These are phyloP conservation scores for Chytriomyces sp. DNA, from an alignment of 192 early-diverging fungal genomes.

Conservation along the genomic window DNA sequence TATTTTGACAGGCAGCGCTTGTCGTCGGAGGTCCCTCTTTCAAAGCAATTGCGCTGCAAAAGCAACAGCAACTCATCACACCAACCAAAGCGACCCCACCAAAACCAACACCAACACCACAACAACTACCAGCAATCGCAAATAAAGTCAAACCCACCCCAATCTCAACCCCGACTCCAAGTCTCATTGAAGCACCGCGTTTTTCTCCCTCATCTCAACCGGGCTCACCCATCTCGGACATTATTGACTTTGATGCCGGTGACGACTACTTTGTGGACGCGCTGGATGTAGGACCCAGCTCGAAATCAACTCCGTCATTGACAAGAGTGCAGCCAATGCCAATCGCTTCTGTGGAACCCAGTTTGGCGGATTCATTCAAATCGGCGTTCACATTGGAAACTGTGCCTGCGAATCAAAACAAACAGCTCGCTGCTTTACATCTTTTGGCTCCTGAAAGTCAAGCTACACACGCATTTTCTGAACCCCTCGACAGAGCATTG, in stretches of 20 bases:
- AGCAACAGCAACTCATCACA: not conserved
- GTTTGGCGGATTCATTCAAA: not conserved
- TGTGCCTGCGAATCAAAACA: not conserved
- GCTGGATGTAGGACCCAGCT: not conserved
- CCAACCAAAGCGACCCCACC: not conserved
- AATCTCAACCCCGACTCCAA: not conserved
- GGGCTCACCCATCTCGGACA: not conserved
- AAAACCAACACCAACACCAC: not conserved
- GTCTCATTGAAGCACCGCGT: not conserved
- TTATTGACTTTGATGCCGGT: not conserved
- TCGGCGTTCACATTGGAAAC: not conserved
- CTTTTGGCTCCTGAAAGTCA: too few relatives aligned
- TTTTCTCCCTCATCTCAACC: not conserved
- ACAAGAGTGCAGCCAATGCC: not conserved
- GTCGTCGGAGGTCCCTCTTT: not conserved
- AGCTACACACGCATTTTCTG: too few relatives aligned
- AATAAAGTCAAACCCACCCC: not conserved
- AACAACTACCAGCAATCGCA: not conserved
- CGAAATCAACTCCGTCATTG: not conserved
- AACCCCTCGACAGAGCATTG: too few relatives aligned
- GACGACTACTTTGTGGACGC: constrained; percentile 16
- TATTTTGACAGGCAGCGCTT: not conserved
- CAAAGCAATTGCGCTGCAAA: not conserved
- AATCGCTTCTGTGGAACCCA: not conserved
- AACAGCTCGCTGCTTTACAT: too few relatives aligned